phyloP scores from a whole-genome alignment of 768 basidiomycete species.

The Lactarius sp. region DNA sequence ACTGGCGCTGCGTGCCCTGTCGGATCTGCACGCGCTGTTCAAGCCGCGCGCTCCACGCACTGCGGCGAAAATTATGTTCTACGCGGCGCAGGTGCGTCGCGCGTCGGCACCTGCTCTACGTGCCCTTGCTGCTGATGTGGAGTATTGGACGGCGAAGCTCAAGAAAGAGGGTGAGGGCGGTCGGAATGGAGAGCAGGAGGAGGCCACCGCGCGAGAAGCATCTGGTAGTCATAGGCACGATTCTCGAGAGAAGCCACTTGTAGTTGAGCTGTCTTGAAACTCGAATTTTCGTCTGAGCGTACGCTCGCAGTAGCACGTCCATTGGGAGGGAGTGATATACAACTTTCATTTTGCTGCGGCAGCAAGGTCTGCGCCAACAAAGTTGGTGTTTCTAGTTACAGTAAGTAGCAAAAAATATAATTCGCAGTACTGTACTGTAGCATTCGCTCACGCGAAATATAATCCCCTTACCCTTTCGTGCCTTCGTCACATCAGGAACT shows the following conservation, averaged over 20 bases:
- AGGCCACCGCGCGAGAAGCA: background rate
- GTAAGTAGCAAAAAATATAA: too few species aligned
- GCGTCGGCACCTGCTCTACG: conserved; percentile 6
- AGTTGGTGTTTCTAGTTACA: too few species aligned
- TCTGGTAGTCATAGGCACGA: background rate
- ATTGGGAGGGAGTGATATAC: too few species aligned
- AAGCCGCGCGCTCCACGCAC: conserved; percentile 32
- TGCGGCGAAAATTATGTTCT: conserved; percentile 62
- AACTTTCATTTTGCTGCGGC: too few species aligned
- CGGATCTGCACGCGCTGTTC: conserved; percentile 50
- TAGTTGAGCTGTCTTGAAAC: conserved; percentile 8
- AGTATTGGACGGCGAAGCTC: conserved; percentile 14
- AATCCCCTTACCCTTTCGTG: too few species aligned
- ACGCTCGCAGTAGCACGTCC: too few species aligned
- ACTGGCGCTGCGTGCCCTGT: conserved; percentile 46
- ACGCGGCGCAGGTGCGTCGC: conserved; percentile 50
- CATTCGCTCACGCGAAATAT: too few species aligned
- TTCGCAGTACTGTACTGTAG: too few species aligned
- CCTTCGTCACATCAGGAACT: too few species aligned
- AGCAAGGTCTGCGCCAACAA: too few species aligned
- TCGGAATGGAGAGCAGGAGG: background rate
- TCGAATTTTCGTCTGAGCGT: too few species aligned
- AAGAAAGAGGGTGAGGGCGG: background rate
- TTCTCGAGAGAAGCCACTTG: background rate
- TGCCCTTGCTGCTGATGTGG: conserved; percentile 4